Conservation (phyloP, 371 early-diverging fungal species). For the Mucor ambiguus region DNA sequence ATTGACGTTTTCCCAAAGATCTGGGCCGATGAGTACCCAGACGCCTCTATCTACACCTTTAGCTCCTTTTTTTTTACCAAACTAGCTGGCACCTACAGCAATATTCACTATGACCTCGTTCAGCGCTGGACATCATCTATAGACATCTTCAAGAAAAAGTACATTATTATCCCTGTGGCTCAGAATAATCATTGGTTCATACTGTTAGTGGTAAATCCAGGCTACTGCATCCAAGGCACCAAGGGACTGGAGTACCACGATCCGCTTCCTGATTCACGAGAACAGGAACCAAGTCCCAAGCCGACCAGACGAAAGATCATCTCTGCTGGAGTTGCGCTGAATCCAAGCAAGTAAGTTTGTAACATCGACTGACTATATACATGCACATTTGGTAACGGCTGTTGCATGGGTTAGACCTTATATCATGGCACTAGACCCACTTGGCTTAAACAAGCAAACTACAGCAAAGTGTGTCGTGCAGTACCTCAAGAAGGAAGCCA, state of each 20-base stretch:
- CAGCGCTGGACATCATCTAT: conserved; percentile 17
- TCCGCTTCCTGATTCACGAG: background rate
- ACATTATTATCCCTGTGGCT: conserved; percentile 21
- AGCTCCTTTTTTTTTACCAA: conserved; percentile 26
- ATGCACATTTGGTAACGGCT: background rate
- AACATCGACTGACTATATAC: background rate
- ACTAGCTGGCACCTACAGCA: background rate
- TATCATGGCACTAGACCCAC: conserved; percentile 19
- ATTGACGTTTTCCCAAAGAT: conserved; percentile 27
- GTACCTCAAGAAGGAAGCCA: conserved; percentile 23
- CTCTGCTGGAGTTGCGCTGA: background rate
- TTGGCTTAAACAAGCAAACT: background rate
- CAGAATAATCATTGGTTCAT: conserved; percentile 27
- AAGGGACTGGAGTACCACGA: background rate
- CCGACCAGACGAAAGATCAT: background rate
- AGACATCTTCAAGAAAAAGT: conserved; percentile 23
- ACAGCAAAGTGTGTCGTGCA: background rate
- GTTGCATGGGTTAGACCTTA: conserved; percentile 16
- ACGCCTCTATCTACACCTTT: conserved; percentile 11
- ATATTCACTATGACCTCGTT: conserved; percentile 9
- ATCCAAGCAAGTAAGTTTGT: conserved; percentile 9
- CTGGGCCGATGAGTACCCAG: conserved; percentile 14
- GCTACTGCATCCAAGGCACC: background rate
- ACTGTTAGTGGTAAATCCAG: conserved; percentile 17
- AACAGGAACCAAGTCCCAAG: background rate